Conservation (phyloP, 2,329 filamentous ascomycete genomes). For the Pestalotiopsis sp. region DNA sequence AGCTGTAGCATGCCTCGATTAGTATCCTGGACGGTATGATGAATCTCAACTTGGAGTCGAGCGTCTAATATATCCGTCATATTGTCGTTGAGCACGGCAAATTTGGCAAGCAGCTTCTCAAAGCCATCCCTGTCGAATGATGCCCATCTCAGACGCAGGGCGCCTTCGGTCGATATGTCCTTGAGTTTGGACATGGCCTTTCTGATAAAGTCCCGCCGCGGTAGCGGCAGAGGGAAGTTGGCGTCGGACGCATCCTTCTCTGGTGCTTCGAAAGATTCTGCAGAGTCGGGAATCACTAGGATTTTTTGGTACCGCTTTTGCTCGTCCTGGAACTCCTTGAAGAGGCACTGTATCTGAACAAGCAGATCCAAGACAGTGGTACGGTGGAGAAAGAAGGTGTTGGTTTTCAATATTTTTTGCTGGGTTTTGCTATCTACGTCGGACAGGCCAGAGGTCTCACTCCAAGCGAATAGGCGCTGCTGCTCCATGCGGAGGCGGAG, state of each 20-base stretch:
- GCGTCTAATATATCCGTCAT: slow-evolving; percentile 52
- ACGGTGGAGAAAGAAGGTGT: slow-evolving; percentile 50
- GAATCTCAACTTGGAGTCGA: slow-evolving; percentile 48
- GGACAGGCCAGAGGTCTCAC: slow-evolving; percentile 49
- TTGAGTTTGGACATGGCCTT: slow-evolving; percentile 43
- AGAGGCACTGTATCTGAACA: slow-evolving; percentile 48
- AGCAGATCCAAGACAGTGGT: slow-evolving; percentile 51
- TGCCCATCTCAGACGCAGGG: slow-evolving; percentile 42
- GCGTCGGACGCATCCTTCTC: slow-evolving; percentile 47
- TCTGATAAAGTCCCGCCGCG: slow-evolving; percentile 44
- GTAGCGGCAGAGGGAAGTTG: slow-evolving; percentile 45
- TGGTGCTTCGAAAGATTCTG: slow-evolving; percentile 37
- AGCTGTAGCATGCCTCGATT: slow-evolving; percentile 49
- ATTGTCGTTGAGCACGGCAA: slow-evolving; percentile 47
- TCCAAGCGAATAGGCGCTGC: slow-evolving; percentile 52
- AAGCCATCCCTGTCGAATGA: slow-evolving; percentile 50
- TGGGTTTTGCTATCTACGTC: slow-evolving; percentile 44
- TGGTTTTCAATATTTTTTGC: slow-evolving; percentile 46
- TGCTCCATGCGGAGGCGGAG: slow-evolving; percentile 52
- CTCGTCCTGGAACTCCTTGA: slow-evolving; percentile 47
- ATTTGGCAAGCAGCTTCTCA: slow-evolving; percentile 44
- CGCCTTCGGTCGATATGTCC: slow-evolving; percentile 36
- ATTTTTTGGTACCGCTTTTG: slow-evolving; percentile 42
- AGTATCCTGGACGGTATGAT: slow-evolving; percentile 49
- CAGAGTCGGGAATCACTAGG: slow-evolving; percentile 34